Conservation (phyloP, 2,329 filamentous ascomycete genomes). For the Penicillium sp. region DNA sequence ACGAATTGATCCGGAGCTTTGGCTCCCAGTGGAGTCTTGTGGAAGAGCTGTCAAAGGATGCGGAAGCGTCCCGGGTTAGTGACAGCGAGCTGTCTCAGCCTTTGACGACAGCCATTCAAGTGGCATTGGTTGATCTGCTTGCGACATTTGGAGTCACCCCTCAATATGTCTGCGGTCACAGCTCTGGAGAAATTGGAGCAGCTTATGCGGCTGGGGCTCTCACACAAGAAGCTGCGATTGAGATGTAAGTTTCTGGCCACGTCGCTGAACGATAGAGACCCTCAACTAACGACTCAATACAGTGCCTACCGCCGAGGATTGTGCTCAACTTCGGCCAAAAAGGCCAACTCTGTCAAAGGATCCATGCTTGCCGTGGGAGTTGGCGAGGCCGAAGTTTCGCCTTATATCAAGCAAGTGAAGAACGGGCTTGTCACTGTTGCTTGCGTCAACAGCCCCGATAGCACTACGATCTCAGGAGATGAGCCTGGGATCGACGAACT, state of each 20-base stretch:
- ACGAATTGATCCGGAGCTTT: constrained; percentile 11
- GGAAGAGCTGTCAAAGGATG: constrained; percentile 3
- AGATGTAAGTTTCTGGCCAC: not conserved
- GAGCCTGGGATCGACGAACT: not conserved
- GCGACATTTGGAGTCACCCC: constrained; percentile 1
- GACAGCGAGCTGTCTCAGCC: constrained; percentile 1
- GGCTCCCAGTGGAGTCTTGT: constrained; percentile 15
- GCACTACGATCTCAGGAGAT: constrained; percentile 20
- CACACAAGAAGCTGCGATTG: constrained; percentile 6
- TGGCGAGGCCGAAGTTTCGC: not conserved
- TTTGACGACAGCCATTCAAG: constrained; percentile 8
- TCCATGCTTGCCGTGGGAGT: constrained; percentile 20
- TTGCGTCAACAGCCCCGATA: constrained; percentile 18
- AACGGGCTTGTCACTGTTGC: constrained; percentile 13
- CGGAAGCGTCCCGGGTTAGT: not conserved
- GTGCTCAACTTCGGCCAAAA: constrained; percentile 11
- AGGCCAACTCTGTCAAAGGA: constrained; percentile 4
- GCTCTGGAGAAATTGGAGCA: constrained; percentile 11
- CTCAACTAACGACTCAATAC: not conserved
- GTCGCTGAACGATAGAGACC: not conserved
- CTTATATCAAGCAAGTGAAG: constrained; percentile 5
- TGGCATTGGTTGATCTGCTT: constrained; percentile 9
- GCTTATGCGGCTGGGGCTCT: constrained; percentile 12
- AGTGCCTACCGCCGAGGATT: constrained; percentile 7
- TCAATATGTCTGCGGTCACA: constrained; percentile 8